These are phyloP conservation scores for Plasmodium billcollinsi DNA, from an alignment of 169 alveolate genomes.

Conservation along the genomic window DNA sequence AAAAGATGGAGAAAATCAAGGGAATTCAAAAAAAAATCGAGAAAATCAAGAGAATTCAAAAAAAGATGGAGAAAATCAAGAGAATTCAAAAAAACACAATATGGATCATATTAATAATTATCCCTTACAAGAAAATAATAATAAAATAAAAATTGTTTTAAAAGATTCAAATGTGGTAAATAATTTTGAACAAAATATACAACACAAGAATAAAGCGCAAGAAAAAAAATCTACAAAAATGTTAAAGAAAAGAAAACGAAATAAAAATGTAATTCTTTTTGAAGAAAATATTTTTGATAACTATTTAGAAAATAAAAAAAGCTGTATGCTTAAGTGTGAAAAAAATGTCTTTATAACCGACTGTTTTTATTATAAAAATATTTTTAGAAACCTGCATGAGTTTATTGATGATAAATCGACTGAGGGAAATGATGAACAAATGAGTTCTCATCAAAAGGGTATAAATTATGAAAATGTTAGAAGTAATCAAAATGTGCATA, in stretches of 20 bases:
- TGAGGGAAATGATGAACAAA: background rate
- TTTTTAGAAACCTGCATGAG: slow-evolving; percentile 19
- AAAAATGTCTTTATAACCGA: slow-evolving; percentile 24
- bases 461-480: background rate
- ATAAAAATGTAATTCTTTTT: slow-evolving; percentile 17
- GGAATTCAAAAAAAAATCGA: too few relatives aligned
- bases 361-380: slow-evolving; percentile 37
- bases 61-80: background rate
- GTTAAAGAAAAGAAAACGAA: background rate
- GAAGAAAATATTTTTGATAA: slow-evolving; percentile 41
- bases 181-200: background rate
- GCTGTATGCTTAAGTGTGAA: slow-evolving; percentile 34
- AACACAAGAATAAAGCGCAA: background rate
- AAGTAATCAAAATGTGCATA: background rate
- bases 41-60: background rate
- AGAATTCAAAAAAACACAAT: background rate
- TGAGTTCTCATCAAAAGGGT: background rate
- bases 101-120: too few relatives aligned
- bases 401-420: slow-evolving; percentile 20
- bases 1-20: background rate
- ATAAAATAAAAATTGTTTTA: slow-evolving; percentile 8
- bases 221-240: background rate
- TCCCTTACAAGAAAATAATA: background rate
- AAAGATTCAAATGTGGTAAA: background rate
- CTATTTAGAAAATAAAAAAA: slow-evolving; percentile 29